Percentiles rank a stretch among this genome's conserved stretches.
Conservation (phyloP, 2,329 filamentous ascomycete genomes). For the Atkinsonella hypoxylon region DNA sequence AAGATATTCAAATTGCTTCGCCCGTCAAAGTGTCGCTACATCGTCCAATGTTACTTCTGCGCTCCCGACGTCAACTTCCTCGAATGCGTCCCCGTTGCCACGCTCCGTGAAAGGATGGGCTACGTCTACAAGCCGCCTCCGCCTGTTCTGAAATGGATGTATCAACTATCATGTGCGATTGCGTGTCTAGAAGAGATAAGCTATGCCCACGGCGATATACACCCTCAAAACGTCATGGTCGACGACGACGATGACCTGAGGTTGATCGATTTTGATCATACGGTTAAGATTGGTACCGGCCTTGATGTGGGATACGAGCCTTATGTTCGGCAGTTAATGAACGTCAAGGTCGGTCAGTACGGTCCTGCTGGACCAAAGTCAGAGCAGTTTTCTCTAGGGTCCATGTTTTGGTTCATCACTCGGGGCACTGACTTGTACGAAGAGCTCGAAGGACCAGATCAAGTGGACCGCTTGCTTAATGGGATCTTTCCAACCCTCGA, state of each 20-base stretch:
- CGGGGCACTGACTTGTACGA: constrained; percentile 10
- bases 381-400: constrained; percentile 12
- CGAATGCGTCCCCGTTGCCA: constrained; percentile 7
- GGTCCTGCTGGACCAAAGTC: constrained; percentile 8
- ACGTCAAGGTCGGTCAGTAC: constrained; percentile 2
- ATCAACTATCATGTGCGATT: constrained; percentile 8
- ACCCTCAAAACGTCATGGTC: constrained; percentile 12
- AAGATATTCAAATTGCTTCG: constrained; percentile 8
- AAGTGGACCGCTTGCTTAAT: constrained; percentile 8
- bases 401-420: constrained; percentile 12
- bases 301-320: constrained; percentile 12
- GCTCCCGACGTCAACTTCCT: constrained; percentile 10
- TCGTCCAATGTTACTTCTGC: constrained; percentile 7
- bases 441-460: constrained; percentile 7
- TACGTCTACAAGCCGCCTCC: not conserved
- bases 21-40: constrained; percentile 5
- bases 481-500: constrained; percentile 6
- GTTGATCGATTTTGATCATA: constrained; percentile 12
- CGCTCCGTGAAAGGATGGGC: constrained; percentile 8
- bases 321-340: constrained; percentile 10
- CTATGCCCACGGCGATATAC: constrained; percentile 11
- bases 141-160: constrained; percentile 9
- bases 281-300: constrained; percentile 1
- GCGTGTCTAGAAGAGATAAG: constrained; percentile 9
- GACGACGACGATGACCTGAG: constrained; percentile 9